Base-by-base conservation (phyloP, 768 basidiomycete species). In the Mycena rosella region DNA sequence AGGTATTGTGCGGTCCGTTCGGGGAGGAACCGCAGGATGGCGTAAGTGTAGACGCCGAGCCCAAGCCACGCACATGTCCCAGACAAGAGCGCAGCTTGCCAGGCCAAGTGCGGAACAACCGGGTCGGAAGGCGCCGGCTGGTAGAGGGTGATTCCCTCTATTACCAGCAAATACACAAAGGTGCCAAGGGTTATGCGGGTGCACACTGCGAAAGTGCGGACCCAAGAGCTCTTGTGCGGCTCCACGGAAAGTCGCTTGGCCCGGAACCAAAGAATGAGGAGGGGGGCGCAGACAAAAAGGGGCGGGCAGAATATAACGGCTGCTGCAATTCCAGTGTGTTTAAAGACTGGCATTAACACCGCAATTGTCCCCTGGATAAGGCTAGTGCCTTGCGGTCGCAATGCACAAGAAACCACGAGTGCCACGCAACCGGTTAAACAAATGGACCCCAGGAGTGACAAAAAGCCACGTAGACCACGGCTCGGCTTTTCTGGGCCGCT, bases 181-280 rank as follows among this genome's bases (percentile, higher is more conserved):
- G 20, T 42, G 17, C 45, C 32, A 7, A 8, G 17, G 26, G 22
- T 40, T 27, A 42, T n/a, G 5, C 55, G 55, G 3, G 40, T 56
- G 55, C 26, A 40, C 17, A 26, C 2, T 30, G 49, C 5, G n/a
- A 29, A 60, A 6, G n/a, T 14, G 17, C 27, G 24, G 24, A 26
- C 3, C 57, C 57, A 65, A 10, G 27, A n/a, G n/a, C 17, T 27
- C 26, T 54, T 59, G 57, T 42, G 20, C 7, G 56, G 56, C 26
- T 65, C 57, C 27, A 59, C 57, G 26, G 47, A 45, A 22, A 65
- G 49, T 1, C 64, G 64, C 38, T 52, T 48, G 9, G 24, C 48
- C 15, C 53, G 24, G 38, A 52, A 11, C 57, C 48, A 65, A 14
- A 60, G 20, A n/a, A 65, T 53, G 49, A 60, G 3, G 48, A 65